A percentile compares a stretch with the other conserved stretches of the same genome.
Evolutionary conservation across 139 green algal species (phyloP).

Genomic region (Penium margaritaceum): DNA sequence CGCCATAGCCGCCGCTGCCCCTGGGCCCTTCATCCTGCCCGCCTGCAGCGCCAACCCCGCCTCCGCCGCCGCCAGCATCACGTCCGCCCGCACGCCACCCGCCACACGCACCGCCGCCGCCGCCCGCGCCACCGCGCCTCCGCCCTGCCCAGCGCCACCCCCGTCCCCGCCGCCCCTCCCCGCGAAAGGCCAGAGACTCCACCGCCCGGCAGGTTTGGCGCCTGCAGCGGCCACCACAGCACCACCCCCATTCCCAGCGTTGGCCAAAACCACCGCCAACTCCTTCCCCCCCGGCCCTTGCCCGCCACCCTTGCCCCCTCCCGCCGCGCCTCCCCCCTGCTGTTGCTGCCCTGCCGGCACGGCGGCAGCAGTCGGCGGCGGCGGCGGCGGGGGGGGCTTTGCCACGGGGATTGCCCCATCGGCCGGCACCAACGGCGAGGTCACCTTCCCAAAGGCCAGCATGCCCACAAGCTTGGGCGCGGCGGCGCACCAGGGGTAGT

Average conservation of each 20-base stretch:
- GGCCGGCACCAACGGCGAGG: constrained; percentile 4
- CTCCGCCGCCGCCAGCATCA: constrained; percentile 30
- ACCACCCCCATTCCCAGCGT: no score
- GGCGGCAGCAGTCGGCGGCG: no score
- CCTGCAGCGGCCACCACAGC: no score
- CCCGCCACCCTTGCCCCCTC: no score
- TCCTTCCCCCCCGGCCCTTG: no score
- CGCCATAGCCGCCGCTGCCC: no score
- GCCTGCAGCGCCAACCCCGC: no score
- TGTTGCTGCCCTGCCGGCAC: no score
- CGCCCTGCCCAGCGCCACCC: background rate
- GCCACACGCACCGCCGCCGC: background rate
- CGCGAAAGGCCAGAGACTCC: constrained; percentile 32
- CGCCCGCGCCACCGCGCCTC: background rate
- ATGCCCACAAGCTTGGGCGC: constrained; percentile 28
- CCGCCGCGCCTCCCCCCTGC: no score
- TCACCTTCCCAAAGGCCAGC: constrained; percentile 34
- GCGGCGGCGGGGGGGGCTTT: constrained; percentile 20
- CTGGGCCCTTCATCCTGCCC: no score
- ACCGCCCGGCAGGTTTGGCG: no score
- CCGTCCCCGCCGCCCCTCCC: background rate
- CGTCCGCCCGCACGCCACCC: background rate
- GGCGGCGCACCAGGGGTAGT: constrained; percentile 40
- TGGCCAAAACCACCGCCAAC: no score
- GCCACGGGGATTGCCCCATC: constrained; percentile 42